Evolutionary conservation across 768 basidiomycete species (phyloP).

Genomic region (Leccinum truebloodii): DNA sequence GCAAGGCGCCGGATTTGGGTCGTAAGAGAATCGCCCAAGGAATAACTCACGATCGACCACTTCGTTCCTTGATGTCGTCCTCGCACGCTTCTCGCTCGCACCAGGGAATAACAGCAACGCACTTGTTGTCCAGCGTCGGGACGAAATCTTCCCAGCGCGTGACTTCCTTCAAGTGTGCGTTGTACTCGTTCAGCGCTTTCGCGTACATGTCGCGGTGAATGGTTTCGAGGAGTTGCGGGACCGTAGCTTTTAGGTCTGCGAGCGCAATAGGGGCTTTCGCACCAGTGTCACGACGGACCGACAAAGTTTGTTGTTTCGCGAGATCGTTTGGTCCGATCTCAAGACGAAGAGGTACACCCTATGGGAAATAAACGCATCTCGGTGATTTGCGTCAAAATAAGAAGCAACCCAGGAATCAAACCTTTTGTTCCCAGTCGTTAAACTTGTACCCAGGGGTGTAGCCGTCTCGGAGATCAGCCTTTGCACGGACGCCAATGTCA

Average conservation of each 20-base stretch:
- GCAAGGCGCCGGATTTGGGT: background rate
- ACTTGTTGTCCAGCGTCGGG: constrained; percentile 86
- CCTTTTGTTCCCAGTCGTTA: constrained; percentile 99
- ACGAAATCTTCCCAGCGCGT: constrained; percentile 93
- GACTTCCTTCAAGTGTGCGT: constrained; percentile 67
- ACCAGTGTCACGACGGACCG: constrained; percentile 82
- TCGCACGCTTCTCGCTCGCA: constrained; percentile 93
- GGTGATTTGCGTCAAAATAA: background rate
- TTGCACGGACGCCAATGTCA: constrained; percentile 75
- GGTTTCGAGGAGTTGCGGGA: constrained; percentile 72
- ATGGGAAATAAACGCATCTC: constrained; percentile 4
- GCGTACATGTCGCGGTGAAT: constrained; percentile 90
- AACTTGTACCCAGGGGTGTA: constrained; percentile 99
- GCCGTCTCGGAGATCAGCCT: constrained; percentile 90
- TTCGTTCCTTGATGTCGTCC: constrained; percentile 97
- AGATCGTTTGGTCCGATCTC: constrained; percentile 96
- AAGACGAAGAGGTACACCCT: constrained; percentile 96
- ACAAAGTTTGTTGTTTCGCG: constrained; percentile 74
- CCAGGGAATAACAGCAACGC: constrained; percentile 90
- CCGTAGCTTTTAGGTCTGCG: constrained; percentile 44
- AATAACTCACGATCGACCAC: constrained; percentile 67
- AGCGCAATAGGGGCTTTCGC: constrained; percentile 58
- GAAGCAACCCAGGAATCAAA: constrained; percentile 29
- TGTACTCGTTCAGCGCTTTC: constrained; percentile 73
- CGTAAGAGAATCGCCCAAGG: background rate